Evolutionary conservation across 2,329 filamentous ascomycete genomes (phyloP).

Genomic region (Xylaria digitata): DNA sequence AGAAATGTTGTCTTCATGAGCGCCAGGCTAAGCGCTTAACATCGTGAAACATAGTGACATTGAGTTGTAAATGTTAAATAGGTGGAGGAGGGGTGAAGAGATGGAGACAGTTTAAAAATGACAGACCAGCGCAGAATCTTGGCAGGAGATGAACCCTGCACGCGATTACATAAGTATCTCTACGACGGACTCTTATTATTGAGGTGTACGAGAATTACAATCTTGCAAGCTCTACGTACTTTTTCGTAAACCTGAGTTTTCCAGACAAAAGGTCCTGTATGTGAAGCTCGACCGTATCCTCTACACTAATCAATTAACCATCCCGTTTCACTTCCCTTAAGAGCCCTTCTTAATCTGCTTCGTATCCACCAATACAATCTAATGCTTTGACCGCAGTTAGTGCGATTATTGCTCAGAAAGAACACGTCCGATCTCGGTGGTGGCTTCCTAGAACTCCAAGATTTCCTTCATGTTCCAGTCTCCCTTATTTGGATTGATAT

Average conservation of each 20-base stretch:
- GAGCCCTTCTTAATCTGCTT: neutral
- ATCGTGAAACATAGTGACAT: slow-evolving; percentile 10
- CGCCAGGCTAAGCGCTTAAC: slow-evolving; percentile 13
- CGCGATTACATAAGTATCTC: slow-evolving; percentile 24
- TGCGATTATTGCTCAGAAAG: neutral
- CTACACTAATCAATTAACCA: neutral
- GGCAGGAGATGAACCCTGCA: slow-evolving; percentile 26
- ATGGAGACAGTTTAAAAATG: slow-evolving; percentile 20
- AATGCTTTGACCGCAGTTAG: neutral
- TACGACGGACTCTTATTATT: slow-evolving; percentile 5
- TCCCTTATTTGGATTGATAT: slow-evolving; percentile 8
- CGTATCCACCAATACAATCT: neutral
- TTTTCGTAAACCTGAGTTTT: neutral
- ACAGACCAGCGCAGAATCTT: slow-evolving; percentile 31
- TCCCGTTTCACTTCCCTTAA: neutral
- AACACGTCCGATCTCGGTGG: neutral
- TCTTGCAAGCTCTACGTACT: neutral
- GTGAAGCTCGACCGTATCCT: neutral
- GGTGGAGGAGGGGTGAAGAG: neutral
- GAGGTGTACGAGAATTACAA: neutral
- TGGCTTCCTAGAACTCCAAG: slow-evolving; percentile 17
- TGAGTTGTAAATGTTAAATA: neutral
- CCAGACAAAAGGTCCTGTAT: neutral
- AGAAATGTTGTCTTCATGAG: neutral
- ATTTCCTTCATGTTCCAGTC: slow-evolving; percentile 31